phyloP scores from a whole-genome alignment of 371 early-diverging fungal species.

The Nosema muscidifuracis region DNA sequence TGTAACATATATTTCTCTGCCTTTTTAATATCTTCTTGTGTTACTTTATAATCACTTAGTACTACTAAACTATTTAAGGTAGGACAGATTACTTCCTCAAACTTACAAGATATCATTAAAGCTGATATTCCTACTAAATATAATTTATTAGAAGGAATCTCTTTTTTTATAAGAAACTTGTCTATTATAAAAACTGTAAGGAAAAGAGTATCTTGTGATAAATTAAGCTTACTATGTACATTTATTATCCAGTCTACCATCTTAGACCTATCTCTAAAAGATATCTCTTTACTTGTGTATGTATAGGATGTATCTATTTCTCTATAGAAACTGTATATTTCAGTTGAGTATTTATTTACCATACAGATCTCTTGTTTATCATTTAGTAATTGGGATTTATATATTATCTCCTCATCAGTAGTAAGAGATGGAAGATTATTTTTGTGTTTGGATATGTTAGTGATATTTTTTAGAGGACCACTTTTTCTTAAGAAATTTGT shows the following conservation, averaged over 20 bases:
- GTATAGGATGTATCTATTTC: slow-evolving; percentile 14
- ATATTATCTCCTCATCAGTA: slow-evolving; percentile 15
- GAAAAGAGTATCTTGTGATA: slow-evolving; percentile 89
- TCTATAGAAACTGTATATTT: slow-evolving; percentile 36
- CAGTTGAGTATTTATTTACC: slow-evolving; percentile 43
- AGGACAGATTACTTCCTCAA: slow-evolving; percentile 75
- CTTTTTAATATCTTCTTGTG: slow-evolving; percentile 58
- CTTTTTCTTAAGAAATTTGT: slow-evolving; percentile 37
- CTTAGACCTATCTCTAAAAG: slow-evolving; percentile 80
- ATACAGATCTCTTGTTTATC: slow-evolving; percentile 35
- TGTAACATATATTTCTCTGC: slow-evolving; percentile 63
- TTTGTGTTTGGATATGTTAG: slow-evolving; percentile 18
- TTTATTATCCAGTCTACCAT: slow-evolving; percentile 83
- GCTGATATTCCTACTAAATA: slow-evolving; percentile 90
- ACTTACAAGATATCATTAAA: slow-evolving; percentile 84
- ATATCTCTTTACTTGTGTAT: slow-evolving; percentile 66
- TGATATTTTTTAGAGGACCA: slow-evolving; percentile 39
- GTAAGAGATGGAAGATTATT: slow-evolving; percentile 5
- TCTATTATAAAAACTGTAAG: slow-evolving; percentile 87
- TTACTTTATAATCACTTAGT: slow-evolving; percentile 49
- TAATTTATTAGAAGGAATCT: slow-evolving; percentile 74
- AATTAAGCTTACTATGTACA: slow-evolving; percentile 74
- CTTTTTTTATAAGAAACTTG: slow-evolving; percentile 77
- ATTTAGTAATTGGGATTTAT: slow-evolving; percentile 14
- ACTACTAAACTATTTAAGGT: slow-evolving; percentile 54